phyloP scores from a whole-genome alignment of 2,329 filamentous ascomycete genomes.

The Cladosporium cucumerinum region DNA sequence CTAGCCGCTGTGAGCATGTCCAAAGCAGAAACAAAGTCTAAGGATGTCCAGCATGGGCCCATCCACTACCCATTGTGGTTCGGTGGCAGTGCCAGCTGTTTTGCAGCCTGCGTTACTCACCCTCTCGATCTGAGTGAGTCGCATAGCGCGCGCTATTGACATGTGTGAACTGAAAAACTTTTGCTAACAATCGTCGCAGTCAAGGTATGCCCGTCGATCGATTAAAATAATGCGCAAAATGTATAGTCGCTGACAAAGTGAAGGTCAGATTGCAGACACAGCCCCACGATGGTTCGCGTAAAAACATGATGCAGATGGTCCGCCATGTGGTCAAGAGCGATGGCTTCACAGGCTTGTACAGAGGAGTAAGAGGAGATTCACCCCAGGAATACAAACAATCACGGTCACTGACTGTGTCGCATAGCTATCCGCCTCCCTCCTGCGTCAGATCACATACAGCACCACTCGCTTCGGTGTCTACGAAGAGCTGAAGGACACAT shows the following conservation, averaged over 20 bases:
- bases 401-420: constrained; percentile 2
- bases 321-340: constrained; percentile 73
- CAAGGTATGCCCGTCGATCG: constrained; percentile 37
- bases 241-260: neutral
- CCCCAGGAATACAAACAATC: neutral
- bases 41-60: constrained; percentile 40
- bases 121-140: constrained; percentile 82
- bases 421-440: constrained; percentile 79
- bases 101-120: constrained; percentile 89
- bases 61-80: constrained; percentile 69
- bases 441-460: constrained; percentile 90
- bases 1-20: constrained; percentile 35
- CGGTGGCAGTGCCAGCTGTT: constrained; percentile 87
- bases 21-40: constrained; percentile 41
- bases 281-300: constrained; percentile 63
- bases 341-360: constrained; percentile 79
- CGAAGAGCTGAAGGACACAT: constrained; percentile 78
- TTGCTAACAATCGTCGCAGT: constrained; percentile 38
- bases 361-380: constrained; percentile 54
- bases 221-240: neutral
- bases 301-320: constrained; percentile 82
- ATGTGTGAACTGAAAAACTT: neutral
- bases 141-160: neutral
- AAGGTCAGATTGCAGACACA: constrained; percentile 88
- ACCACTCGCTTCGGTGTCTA: constrained; percentile 96